These are phyloP conservation scores for Huntiella moniliformis DNA, from an alignment of 2,329 filamentous ascomycete species.

Conservation along the genomic window DNA sequence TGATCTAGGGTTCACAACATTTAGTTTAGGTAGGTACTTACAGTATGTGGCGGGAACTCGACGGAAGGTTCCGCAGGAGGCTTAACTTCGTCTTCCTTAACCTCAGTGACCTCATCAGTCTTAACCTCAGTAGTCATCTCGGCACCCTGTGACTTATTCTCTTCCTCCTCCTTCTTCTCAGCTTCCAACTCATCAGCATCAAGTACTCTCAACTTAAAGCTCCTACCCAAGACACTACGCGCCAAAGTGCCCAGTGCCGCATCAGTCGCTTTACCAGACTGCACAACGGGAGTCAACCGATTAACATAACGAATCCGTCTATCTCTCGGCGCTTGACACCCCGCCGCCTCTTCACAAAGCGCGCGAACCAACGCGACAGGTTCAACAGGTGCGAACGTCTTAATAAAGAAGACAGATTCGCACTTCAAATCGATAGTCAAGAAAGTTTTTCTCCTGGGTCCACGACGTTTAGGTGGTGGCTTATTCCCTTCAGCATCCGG, in stretches of 20 bases:
- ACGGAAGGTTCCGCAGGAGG: not conserved
- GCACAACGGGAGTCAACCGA: slow-evolving; percentile 31
- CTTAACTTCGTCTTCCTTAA: not conserved
- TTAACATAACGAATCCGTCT: slow-evolving; percentile 40
- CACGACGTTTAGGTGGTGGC: not conserved
- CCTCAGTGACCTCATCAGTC: not conserved
- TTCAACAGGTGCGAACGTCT: slow-evolving; percentile 34
- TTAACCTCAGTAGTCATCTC: not conserved
- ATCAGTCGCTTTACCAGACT: slow-evolving; percentile 46
- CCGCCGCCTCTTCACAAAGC: slow-evolving; percentile 36
- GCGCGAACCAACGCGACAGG: slow-evolving; percentile 33
- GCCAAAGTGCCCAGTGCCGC: slow-evolving; percentile 49
- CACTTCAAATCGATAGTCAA: slow-evolving; percentile 34
- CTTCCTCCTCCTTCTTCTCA: not conserved
- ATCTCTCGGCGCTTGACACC: slow-evolving; percentile 22
- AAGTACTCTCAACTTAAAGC: slow-evolving; percentile 33
- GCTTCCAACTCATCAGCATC: slow-evolving; percentile 6
- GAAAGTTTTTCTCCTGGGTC: slow-evolving; percentile 27
- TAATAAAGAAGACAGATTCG: slow-evolving; percentile 46
- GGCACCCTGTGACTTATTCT: not conserved
- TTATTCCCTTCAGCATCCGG: slow-evolving; percentile 13
- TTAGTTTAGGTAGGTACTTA: slow-evolving; percentile 18
- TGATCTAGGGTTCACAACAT: not conserved
- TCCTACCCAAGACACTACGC: slow-evolving; percentile 38
- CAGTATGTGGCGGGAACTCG: slow-evolving; percentile 20